Conservation (phyloP, 352 stramenopile genomes). For the Pythium coloratum region DNA sequence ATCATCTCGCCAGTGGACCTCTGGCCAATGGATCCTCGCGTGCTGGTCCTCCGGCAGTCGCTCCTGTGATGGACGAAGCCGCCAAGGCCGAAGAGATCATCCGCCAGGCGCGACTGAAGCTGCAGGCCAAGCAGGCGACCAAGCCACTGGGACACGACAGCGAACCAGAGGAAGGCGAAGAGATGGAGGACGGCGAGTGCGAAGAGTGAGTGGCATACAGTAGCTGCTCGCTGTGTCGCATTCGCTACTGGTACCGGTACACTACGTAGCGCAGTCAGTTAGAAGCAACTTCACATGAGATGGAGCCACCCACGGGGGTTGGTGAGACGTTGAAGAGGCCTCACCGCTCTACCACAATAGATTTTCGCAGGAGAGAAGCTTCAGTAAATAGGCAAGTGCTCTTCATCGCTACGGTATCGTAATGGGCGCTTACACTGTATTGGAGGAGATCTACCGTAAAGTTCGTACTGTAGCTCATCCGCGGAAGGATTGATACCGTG, state of each 20-base stretch:
- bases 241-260: background rate
- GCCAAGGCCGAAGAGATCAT: constrained; percentile 69
- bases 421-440: too few species aligned
- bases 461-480: background rate
- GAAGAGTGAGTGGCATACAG: constrained; percentile 31
- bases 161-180: constrained; percentile 61
- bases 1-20: background rate
- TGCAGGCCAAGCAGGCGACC: constrained; percentile 38
- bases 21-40: background rate
- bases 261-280: constrained; percentile 1
- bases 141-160: constrained; percentile 34
- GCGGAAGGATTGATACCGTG: background rate
- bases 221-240: too few species aligned
- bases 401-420: too few species aligned
- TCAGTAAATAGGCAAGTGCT: background rate
- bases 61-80: constrained; percentile 50
- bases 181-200: constrained; percentile 45
- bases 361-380: background rate
- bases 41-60: constrained; percentile 4
- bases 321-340: background rate
- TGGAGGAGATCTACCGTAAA: background rate
- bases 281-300: background rate
- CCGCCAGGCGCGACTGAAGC: constrained; percentile 59
- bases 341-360: too few species aligned
- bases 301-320: background rate